phyloP scores from a whole-genome alignment of 2,329 filamentous ascomycete genomes.

The Hymenotorrendiella dingleyae region DNA sequence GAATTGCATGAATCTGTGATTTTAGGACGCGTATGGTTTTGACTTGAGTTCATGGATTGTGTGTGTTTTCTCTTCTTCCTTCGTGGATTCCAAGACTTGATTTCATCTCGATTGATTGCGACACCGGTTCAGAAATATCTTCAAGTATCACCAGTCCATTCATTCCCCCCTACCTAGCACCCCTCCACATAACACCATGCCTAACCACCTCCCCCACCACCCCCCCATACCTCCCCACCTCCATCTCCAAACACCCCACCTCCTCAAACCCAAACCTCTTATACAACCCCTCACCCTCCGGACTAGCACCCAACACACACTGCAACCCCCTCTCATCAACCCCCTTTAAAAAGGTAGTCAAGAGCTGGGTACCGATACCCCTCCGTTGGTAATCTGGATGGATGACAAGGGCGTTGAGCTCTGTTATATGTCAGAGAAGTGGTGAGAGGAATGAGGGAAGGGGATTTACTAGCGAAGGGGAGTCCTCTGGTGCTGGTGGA shows the following conservation, averaged over 20 bases:
- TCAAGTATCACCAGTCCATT: too few species aligned
- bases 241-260: conserved; percentile 17
- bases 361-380: conserved; percentile 21
- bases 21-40: too few species aligned
- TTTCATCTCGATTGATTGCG: too few species aligned
- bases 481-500: conserved; percentile 8
- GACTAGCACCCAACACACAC: conserved; percentile 24
- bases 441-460: not conserved
- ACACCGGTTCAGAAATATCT: too few species aligned
- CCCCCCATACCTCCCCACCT: conserved; percentile 25
- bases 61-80: too few species aligned
- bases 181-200: conserved; percentile 12
- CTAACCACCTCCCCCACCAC: conserved; percentile 14
- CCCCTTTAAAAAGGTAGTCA: conserved; percentile 16
- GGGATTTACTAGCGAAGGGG: conserved; percentile 22
- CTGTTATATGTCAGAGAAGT: conserved; percentile 5
- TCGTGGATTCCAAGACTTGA: too few species aligned
- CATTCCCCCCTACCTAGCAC: too few species aligned
- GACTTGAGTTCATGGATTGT: too few species aligned
- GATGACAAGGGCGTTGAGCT: conserved; percentile 20
- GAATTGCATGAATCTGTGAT: too few species aligned
- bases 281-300: conserved; percentile 21
- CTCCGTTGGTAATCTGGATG: conserved; percentile 18
- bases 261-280: conserved; percentile 21
- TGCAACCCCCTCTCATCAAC: conserved; percentile 19